Evolutionary conservation across 352 stramenopile species (phyloP).

Genomic region (Phytophthora pistaciae): DNA sequence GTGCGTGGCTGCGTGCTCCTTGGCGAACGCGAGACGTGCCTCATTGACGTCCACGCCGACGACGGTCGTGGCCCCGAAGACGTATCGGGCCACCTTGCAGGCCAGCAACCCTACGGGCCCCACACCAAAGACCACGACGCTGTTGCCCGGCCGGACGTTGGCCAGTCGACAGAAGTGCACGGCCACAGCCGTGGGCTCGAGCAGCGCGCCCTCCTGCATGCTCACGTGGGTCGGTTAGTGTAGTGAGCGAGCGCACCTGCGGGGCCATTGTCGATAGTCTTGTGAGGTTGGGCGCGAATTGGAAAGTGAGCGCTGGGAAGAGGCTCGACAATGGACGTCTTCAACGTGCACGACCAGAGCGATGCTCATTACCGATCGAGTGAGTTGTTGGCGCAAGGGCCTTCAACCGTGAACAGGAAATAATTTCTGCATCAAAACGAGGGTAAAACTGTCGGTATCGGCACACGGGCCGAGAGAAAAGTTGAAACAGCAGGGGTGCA

Average conservation of each 20-base stretch:
- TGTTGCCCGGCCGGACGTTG: constrained; percentile 37
- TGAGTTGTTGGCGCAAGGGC: too few relatives aligned
- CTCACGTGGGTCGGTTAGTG: too few relatives aligned
- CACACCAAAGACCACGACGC: constrained; percentile 39
- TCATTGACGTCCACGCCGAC: constrained; percentile 39
- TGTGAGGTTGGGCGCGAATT: constrained; percentile 7
- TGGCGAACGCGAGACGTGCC: constrained; percentile 24
- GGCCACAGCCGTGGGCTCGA: constrained; percentile 37
- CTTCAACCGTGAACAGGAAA: too few relatives aligned
- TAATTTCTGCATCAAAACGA: too few relatives aligned
- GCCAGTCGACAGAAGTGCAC: constrained; percentile 39
- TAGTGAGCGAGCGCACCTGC: too few relatives aligned
- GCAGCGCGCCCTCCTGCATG: constrained; percentile 35
- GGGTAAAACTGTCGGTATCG: too few relatives aligned
- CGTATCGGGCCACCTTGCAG: constrained; percentile 36
- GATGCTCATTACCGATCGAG: too few relatives aligned
- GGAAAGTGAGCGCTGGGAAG: constrained; percentile 15
- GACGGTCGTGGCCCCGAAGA: constrained; percentile 38
- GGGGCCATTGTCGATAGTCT: constrained; percentile 3
- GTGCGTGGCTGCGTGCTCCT: constrained; percentile 36
- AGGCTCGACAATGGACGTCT: background rate
- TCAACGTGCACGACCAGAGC: constrained; percentile 9
- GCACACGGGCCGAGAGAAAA: too few relatives aligned
- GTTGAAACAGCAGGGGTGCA: too few relatives aligned
- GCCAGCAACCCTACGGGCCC: constrained; percentile 37